Percentiles rank a stretch among this genome's conserved stretches.
Evolutionary conservation across 1,284 basidiomycete species (phyloP).

Genomic region (Anthracocystis walkeri): DNA sequence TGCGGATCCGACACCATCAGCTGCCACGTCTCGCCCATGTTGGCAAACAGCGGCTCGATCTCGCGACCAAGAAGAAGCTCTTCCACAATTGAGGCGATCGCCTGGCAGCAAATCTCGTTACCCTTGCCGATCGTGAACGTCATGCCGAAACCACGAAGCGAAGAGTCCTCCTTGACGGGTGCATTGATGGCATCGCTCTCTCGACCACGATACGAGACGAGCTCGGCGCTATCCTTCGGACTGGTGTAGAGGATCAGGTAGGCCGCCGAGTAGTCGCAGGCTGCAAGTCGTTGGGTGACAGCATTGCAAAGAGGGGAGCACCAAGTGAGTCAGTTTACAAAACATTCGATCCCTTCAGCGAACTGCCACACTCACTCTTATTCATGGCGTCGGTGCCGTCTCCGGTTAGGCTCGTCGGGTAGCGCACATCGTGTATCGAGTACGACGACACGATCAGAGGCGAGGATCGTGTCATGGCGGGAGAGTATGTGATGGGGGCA

Average conservation of each 20-base stretch:
- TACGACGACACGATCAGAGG: constrained; percentile 47
- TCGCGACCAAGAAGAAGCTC: constrained; percentile 88
- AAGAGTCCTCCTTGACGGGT: constrained; percentile 43
- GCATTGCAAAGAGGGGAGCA: neutral
- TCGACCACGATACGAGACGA: constrained; percentile 47
- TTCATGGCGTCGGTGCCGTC: constrained; percentile 94
- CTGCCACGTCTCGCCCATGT: constrained; percentile 75
- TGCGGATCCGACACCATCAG: constrained; percentile 53
- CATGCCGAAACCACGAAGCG: constrained; percentile 74
- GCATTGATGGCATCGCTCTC: constrained; percentile 50
- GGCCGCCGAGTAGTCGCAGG: constrained; percentile 89
- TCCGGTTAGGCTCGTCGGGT: constrained; percentile 74
- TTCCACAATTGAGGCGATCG: constrained; percentile 63
- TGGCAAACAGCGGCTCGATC: constrained; percentile 81
- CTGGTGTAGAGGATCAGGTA: constrained; percentile 84
- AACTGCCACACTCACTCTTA: constrained; percentile 72
- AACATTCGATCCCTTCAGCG: neutral
- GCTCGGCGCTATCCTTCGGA: constrained; percentile 36
- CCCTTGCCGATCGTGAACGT: constrained; percentile 60
- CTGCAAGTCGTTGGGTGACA: constrained; percentile 9
- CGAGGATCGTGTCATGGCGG: constrained; percentile 40
- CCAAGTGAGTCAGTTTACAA: neutral
- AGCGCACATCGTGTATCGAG: constrained; percentile 49
- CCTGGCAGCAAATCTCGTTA: constrained; percentile 77
- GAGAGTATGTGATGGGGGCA: neutral